A percentile compares a stretch with the other conserved stretches of the same genome.
Conservation (phyloP, 1,139 yeast genomes). For the Blastobotrys petasosporus region DNA sequence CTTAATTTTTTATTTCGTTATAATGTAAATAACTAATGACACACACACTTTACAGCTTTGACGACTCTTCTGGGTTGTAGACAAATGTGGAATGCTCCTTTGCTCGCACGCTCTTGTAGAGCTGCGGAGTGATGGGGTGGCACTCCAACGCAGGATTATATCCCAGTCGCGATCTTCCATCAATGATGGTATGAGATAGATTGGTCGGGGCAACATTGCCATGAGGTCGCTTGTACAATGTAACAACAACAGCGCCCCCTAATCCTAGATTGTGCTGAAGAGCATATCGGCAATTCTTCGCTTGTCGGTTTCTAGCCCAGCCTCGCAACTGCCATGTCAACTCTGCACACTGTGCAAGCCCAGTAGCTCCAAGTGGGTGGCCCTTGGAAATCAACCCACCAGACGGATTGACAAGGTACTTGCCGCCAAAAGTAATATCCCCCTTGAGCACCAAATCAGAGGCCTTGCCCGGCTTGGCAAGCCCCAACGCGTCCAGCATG, state of each 20-base stretch:
- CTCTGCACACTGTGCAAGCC: conserved; percentile 30
- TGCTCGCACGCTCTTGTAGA: conserved; percentile 17
- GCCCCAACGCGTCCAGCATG: conserved; percentile 27
- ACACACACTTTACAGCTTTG: no score
- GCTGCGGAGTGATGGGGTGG: conserved; percentile 21
- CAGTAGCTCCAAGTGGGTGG: conserved; percentile 33
- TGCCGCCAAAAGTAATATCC: conserved; percentile 29
- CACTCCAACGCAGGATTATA: conserved; percentile 31
- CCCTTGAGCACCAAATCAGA: conserved; percentile 26
- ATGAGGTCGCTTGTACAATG: conserved; percentile 25
- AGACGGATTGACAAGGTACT: conserved; percentile 29
- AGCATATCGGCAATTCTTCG: conserved; percentile 23
- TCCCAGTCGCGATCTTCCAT: conserved; percentile 27
- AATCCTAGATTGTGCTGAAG: conserved; percentile 31
- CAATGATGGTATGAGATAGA: conserved; percentile 14
- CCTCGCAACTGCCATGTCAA: conserved; percentile 31
- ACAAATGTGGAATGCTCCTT: conserved; percentile 4
- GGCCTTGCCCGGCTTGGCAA: conserved; percentile 26
- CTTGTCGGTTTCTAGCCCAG: conserved; percentile 29
- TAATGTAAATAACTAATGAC: no score
- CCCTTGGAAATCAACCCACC: conserved; percentile 31
- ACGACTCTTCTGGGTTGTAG: no score
- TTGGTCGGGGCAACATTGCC: conserved; percentile 19
- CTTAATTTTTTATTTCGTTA: neutral
- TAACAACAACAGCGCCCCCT: conserved; percentile 28